Evolutionary conservation across 169 alveolate genomes (phyloP).

Genomic region (Babesia bigemina): DNA sequence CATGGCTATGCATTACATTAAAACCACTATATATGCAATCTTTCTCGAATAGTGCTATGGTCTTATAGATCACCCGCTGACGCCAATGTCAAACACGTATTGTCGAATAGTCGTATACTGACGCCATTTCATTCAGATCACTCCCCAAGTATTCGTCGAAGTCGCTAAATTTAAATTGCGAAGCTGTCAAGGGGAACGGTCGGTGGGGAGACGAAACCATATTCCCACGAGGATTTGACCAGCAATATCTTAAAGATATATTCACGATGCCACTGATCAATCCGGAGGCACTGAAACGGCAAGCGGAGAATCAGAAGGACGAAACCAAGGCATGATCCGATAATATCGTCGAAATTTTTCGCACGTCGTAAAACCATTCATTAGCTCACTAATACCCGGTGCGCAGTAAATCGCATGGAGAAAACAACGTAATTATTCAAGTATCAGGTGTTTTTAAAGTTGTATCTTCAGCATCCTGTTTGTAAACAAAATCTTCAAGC

Average conservation of each 20-base stretch:
- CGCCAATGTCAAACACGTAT: background rate
- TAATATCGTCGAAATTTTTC: no score
- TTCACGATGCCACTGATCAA: constrained; percentile 76
- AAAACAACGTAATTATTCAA: background rate
- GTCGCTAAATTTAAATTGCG: constrained; percentile 79
- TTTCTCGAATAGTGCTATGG: no score
- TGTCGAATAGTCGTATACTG: background rate
- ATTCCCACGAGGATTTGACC: constrained; percentile 88
- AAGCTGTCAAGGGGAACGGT: constrained; percentile 85
- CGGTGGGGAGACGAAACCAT: constrained; percentile 87
- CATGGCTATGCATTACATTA: no score
- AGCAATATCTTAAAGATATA: constrained; percentile 78
- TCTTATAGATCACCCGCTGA: no score
- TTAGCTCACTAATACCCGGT: no score
- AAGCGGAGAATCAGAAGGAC: no score
- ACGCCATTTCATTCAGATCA: constrained; percentile 39
- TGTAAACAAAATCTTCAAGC: background rate
- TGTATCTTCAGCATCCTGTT: no score
- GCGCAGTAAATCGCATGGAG: background rate
- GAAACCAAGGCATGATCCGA: no score
- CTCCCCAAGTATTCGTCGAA: constrained; percentile 85
- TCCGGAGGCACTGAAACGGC: constrained; percentile 7
- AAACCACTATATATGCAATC: no score
- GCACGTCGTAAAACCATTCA: no score
- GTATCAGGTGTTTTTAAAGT: background rate